A percentile compares a stretch with the other conserved stretches of the same genome.
Conservation (phyloP, 2,329 filamentous ascomycete species). For the Aciculosporium take region DNA sequence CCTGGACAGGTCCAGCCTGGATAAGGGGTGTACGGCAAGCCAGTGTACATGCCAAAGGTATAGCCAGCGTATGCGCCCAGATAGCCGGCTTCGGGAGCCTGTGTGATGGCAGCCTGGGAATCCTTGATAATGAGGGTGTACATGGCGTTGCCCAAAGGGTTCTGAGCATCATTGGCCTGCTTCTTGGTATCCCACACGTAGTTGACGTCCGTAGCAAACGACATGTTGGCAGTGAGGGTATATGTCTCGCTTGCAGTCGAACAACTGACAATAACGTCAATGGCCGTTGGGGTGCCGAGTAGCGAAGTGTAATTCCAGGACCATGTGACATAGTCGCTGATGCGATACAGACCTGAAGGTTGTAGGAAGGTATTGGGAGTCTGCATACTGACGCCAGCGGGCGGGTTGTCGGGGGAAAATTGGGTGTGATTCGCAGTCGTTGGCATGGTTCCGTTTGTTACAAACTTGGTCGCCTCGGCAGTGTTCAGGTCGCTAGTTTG, state of each 20-base stretch:
- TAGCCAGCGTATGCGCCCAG: conserved; percentile 34
- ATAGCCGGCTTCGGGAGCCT: conserved; percentile 40
- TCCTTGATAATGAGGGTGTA: conserved; percentile 52
- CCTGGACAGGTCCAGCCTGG: conserved; percentile 40
- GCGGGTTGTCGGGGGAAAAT: conserved; percentile 31
- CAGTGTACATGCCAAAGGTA: conserved; percentile 43
- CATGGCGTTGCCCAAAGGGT: conserved; percentile 36
- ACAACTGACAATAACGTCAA: conserved; percentile 46
- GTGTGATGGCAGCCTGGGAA: conserved; percentile 35
- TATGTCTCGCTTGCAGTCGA: conserved; percentile 37
- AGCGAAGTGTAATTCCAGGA: conserved; percentile 53
- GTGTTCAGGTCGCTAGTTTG: conserved; percentile 29
- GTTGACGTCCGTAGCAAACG: conserved; percentile 33
- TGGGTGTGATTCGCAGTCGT: conserved; percentile 21
- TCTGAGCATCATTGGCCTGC: conserved; percentile 28
- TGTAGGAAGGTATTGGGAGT: conserved; percentile 31
- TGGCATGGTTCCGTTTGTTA: conserved; percentile 12
- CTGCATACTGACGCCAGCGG: conserved; percentile 38
- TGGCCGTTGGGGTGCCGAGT: conserved; percentile 40
- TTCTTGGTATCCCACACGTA: conserved; percentile 46
- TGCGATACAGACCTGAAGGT: conserved; percentile 40
- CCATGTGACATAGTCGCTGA: conserved; percentile 45
- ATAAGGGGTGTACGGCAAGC: conserved; percentile 35
- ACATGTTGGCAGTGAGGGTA: conserved; percentile 51
- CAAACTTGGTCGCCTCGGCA: conserved; percentile 13